phyloP scores from a whole-genome alignment of 2,329 filamentous ascomycete species.

The Neofusicoccum laricinum region DNA sequence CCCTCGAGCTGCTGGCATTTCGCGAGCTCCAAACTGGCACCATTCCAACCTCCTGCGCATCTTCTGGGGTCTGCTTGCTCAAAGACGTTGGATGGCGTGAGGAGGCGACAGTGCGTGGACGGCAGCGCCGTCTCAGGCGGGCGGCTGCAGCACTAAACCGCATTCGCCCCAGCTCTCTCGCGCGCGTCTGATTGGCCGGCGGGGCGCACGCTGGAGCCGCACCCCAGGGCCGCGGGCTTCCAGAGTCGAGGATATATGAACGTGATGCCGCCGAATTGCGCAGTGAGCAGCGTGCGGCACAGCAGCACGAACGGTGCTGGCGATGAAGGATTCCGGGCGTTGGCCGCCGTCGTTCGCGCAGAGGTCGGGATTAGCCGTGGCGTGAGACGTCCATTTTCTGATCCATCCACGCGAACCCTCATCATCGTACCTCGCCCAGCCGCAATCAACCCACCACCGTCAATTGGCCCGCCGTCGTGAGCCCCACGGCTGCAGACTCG shows the following conservation, averaged over 20 bases:
- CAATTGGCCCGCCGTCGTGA: constrained; percentile 35
- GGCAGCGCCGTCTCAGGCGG: background rate
- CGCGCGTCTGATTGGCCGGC: constrained; percentile 6
- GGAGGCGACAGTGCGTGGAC: background rate
- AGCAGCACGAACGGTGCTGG: background rate
- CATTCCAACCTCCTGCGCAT: background rate
- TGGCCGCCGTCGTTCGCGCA: background rate
- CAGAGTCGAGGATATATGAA: background rate
- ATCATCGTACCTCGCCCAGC: constrained; percentile 12
- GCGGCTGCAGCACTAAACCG: background rate
- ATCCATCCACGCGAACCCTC: constrained; percentile 13
- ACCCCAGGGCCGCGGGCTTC: background rate
- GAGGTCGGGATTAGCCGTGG: constrained; percentile 5
- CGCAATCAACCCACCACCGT: constrained; percentile 27
- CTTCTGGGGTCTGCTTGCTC: background rate
- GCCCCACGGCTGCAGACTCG: constrained; percentile 32
- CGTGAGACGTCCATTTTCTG: constrained; percentile 21
- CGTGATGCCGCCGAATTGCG: background rate
- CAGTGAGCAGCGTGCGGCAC: background rate
- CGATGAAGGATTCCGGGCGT: background rate
- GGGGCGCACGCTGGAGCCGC: background rate
- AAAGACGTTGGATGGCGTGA: background rate
- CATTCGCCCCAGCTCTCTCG: constrained; percentile 3
- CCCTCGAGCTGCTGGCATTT: background rate
- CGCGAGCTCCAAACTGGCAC: background rate